These are phyloP conservation scores for Malassezia equina DNA, from an alignment of 1,284 basidiomycete genomes.

Conservation along the genomic window DNA sequence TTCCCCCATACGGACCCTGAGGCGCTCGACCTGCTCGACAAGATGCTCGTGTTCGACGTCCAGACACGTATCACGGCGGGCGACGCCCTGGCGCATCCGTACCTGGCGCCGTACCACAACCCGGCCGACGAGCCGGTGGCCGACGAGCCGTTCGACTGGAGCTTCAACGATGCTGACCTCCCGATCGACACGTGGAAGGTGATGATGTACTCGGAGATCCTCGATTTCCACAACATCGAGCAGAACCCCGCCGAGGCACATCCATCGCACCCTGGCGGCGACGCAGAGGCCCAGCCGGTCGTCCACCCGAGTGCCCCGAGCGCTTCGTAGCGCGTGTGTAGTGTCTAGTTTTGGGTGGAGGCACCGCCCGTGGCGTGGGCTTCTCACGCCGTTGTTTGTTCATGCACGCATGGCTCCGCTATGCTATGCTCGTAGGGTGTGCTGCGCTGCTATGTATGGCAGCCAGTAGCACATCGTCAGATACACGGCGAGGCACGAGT, in stretches of 20 bases:
- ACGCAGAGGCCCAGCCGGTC: not conserved
- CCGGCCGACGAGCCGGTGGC: conserved; percentile 94
- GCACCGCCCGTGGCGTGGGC: not conserved
- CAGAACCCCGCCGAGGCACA: conserved; percentile 23
- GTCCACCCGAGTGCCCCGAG: not conserved
- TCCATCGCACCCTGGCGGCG: not conserved
- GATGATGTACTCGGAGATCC: conserved; percentile 53
- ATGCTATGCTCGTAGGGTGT: not conserved
- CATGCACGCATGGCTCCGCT: not conserved
- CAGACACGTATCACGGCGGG: conserved; percentile 89
- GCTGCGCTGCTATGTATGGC: not conserved
- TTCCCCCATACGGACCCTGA: conserved; percentile 78
- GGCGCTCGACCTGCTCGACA: conserved; percentile 92
- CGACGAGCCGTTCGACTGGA: conserved; percentile 93
- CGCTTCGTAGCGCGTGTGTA: no score
- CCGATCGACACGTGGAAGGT: conserved; percentile 99
- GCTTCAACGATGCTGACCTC: conserved; percentile 98
- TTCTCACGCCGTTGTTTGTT: not conserved
- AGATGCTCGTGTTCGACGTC: conserved; percentile 98
- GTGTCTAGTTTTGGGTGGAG: not conserved
- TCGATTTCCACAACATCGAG: conserved; percentile 49
- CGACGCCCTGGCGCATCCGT: conserved; percentile 81
- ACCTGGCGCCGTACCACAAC: conserved; percentile 95
- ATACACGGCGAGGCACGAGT: no score
- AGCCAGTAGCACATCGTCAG: not conserved